Evolutionary conservation across 805 yeast species (phyloP), one percentile per base, ranked within the genome.

Genomic region (Candida schatavii): DNA sequence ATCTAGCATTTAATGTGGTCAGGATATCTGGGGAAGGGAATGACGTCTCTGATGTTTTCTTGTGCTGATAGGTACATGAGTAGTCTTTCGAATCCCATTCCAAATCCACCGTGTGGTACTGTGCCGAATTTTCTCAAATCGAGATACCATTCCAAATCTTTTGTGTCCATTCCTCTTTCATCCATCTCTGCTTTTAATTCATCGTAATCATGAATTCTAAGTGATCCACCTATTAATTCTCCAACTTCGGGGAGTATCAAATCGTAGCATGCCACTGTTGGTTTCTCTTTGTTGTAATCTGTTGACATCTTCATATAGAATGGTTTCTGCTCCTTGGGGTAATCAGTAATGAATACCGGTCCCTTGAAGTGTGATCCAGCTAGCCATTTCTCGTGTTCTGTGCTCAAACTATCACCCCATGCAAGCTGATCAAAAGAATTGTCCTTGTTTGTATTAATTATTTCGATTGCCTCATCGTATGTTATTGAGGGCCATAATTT

Each of bases 31-130:
- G 96, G 90, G 58, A 91, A 90, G 2, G 96, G 88, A 18, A 87
- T 81, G 6, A 86, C 85, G 53, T 93, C 99, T 50, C 86, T 75
- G 33, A 93, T 79, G 56, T 90, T 93, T 23, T 83, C 90, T 15
- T 83, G 70, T 3, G 82, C 88, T 5, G 81, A 73, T 42, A 89
- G 64, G 50, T 83, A 90, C 41, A 85, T 80, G 13, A 93, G 60
- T 23, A 93, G 64, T 45, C 99, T 70, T 60, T 93, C 99, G 50
- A 90, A 80, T 0, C 99, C 99, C 71, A 93, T 69, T 0, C 99
- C 99, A 63, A 85, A 93, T 0, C 99, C 99, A 37, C 99, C 99
- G 58, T 91, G 98, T 0, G 97, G 96, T 18, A 83, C 83, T 2
- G 85, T 68, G 0, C 97, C 98, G 51, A 85, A 81, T 46, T 68